phyloP scores from a whole-genome alignment of 148 eudicot genomes.

The Chenopodium album region DNA sequence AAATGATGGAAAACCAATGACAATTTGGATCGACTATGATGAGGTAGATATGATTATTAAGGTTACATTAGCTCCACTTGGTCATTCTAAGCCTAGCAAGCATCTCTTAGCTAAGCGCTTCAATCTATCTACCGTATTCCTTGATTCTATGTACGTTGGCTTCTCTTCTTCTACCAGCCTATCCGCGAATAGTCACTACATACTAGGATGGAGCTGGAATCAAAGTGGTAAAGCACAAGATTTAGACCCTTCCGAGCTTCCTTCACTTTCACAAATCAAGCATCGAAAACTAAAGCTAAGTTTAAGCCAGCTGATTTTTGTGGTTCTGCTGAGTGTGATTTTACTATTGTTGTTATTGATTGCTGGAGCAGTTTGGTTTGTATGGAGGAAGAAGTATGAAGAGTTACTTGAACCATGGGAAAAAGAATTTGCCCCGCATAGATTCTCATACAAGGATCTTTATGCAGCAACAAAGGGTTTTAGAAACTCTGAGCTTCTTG shows the following conservation, averaged over 20 bases:
- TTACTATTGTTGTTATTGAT: conserved; percentile 6
- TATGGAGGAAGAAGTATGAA: conserved; percentile 21
- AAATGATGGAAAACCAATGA: conserved; percentile 19
- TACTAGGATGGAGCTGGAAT: conserved; percentile 33
- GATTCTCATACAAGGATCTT: conserved; percentile 34
- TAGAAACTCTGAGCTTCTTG: conserved; percentile 29
- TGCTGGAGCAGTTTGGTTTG: conserved; percentile 8
- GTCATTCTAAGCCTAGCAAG: conserved; percentile 23
- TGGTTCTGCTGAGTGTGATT: background rate
- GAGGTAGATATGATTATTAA: conserved; percentile 19
- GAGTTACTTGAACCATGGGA: conserved; percentile 32
- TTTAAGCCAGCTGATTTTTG: conserved; percentile 2
- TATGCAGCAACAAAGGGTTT: conserved; percentile 41
- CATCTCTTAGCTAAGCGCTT: conserved; percentile 18
- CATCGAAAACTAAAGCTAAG: background rate
- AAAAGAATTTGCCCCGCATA: conserved; percentile 7
- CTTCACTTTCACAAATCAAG: conserved; percentile 20
- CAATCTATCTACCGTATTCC: conserved; percentile 23
- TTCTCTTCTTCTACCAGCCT: conserved; percentile 21
- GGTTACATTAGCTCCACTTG: conserved; percentile 23
- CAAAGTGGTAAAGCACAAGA: conserved; percentile 30
- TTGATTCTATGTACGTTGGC: conserved; percentile 25
- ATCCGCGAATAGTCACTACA: conserved; percentile 16
- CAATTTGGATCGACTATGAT: conserved; percentile 30
- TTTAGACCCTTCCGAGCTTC: conserved; percentile 25